Evolutionary conservation across 169 alveolate species (phyloP), one percentile per base, ranked within the genome.

Genomic region (Eimeria necatrix): DNA sequence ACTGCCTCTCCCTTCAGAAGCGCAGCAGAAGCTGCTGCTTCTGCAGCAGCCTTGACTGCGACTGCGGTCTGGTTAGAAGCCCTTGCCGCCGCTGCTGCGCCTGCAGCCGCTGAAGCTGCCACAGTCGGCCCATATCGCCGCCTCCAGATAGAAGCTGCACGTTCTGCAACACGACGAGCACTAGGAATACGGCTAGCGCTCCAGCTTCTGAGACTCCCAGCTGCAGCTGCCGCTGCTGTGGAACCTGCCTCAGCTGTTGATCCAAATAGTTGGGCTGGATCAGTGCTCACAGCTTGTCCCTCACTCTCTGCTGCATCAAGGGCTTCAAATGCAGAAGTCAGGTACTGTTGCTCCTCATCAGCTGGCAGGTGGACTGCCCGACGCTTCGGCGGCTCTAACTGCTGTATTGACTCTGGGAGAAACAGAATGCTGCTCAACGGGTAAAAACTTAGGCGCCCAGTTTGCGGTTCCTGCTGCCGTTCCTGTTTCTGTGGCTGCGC

Each of bases 311-410:
- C 93, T 41, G 64, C 93, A 10, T 68, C 84, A 8, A 86, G 61
- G 64, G 93, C 93, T 64, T 60, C 93, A 48, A 86, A 86, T 70
- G 93, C 93, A 1, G 93, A 70, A 46, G 60, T n/a, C 52, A 64
- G 93, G 81, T 32, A 86, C 73, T 86, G 70, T 70, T 86, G 93
- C 93, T 86, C 70, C 53, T 22, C 26, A 9, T 49, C 71, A 22
- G 70, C 26, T 3, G 18, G 53, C 20, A 9, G 70, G 18, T 32
- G 84, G 24, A n/a, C 20, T n/a, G 5, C 7, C 85, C 41, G 93
- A 5, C 8, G 52, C 60, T 46, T 20, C 46, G 53, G 92, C 70
- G 26, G 70, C 32, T 86, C 71, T n/a, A 12, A 4, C 24, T 52
- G 71, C 48, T 22, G 93, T 12, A 46, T 48, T 46, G 61, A 16